Evolutionary conservation across 1,284 basidiomycete genomes (phyloP), one percentile per base, ranked within the genome.

Genomic region (Marasmius sp.): DNA sequence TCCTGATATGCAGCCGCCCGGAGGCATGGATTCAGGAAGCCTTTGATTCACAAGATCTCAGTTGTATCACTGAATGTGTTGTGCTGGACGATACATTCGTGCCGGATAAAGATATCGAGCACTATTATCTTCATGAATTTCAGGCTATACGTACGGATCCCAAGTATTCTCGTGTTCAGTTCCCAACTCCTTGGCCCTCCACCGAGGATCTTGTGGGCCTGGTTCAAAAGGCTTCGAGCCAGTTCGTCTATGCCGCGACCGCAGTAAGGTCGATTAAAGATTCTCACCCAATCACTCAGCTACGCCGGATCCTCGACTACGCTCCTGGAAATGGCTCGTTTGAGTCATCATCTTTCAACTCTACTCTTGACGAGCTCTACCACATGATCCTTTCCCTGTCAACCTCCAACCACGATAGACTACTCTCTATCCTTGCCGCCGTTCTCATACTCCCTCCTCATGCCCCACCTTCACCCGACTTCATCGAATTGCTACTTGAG

Each of bases 241-340:
- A 71, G 48, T 71, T 67, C 36, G 66, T 68, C 10, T 72, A 72
- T 60, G 69, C 70, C 1, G 60, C 67, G 2, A 70, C 70, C 5
- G 68, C 71, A 2, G 64, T 73, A 34, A 67, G 66, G 56, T 73
- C 68, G 55, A 63, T 73, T 34, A 66, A 67, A 36, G 64, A 65
- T 49, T 64, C 68, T 54, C 38, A 65, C 33, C 71, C 71, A 0
- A 62, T 64, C 6, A 66, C 69, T 20, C 65, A 68, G 16, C 64
- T 73, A 16, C 64, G 70, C 6, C 63, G 64, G 1, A 61, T 70
- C 7, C 60, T 71, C 18, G 36, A 53, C 18, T 5, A 51, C 66
- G 48, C 62, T 45, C 43, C 20, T 14, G 43, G 20, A 6, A 18
- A 45, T 6, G 16, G 14, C 43, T 45, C 14, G 6, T 18, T 45